phyloP scores from a whole-genome alignment of 140 eudicot species.

The Stevia rebaudiana region DNA sequence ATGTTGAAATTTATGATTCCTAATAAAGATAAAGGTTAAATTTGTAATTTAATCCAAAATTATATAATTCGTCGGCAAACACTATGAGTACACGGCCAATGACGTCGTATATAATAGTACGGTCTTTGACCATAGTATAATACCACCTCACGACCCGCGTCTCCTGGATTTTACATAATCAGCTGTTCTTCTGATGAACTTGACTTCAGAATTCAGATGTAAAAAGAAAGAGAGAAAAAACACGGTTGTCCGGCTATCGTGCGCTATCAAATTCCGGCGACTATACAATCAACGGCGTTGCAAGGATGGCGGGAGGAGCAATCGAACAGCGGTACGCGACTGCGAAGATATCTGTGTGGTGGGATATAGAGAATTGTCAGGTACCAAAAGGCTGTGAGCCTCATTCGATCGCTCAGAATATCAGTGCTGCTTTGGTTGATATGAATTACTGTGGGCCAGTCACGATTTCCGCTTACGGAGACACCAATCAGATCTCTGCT shows the following conservation, averaged over 20 bases:
- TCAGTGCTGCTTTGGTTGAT: conserved; percentile 61
- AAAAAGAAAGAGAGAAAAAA: background rate
- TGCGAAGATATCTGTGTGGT: conserved; percentile 86
- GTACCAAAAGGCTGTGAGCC: conserved; percentile 75
- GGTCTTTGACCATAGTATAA: too few relatives aligned
- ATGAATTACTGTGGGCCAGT: conserved; percentile 79
- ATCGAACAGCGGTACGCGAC: conserved; percentile 46
- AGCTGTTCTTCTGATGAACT: too few relatives aligned
- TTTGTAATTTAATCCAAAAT: too few relatives aligned
- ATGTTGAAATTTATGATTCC: too few relatives aligned
- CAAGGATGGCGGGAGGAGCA: conserved; percentile 28
- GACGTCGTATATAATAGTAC: too few relatives aligned
- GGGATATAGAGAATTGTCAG: conserved; percentile 94
- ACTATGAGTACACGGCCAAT: too few relatives aligned
- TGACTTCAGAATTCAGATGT: too few relatives aligned
- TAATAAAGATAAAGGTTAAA: too few relatives aligned
- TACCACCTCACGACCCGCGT: too few relatives aligned
- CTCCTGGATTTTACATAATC: too few relatives aligned
- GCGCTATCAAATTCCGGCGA: conserved; percentile 11
- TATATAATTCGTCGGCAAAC: too few relatives aligned
- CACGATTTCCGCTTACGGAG: conserved; percentile 79
- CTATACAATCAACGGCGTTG: conserved; percentile 22
- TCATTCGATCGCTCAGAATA: conserved; percentile 77
- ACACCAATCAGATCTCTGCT: conserved; percentile 53
- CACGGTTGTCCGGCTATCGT: conserved; percentile 9